These are phyloP conservation scores for Melanogaster broomeanus DNA, from an alignment of 768 basidiomycete genomes.

Conservation along the genomic window DNA sequence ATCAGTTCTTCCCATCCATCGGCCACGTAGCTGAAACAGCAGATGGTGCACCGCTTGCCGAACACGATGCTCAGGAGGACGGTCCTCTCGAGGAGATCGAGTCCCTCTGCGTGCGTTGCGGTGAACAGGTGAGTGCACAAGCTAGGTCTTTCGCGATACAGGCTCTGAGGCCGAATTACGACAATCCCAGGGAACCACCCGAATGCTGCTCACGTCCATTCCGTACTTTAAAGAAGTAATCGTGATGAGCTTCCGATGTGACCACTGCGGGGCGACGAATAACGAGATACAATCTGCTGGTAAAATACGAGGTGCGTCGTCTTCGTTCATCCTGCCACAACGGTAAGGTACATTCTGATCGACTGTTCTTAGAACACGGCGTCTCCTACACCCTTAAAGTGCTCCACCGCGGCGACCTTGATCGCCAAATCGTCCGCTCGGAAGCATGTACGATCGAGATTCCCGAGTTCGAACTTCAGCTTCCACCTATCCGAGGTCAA, in stretches of 20 bases:
- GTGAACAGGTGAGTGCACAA: constrained; percentile 70
- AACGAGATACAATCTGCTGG: constrained; percentile 96
- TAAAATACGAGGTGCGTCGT: constrained; percentile 71
- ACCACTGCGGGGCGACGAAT: constrained; percentile 85
- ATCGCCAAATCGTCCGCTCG: constrained; percentile 94
- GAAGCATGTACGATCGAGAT: constrained; percentile 77
- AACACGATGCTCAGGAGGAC: constrained; percentile 39
- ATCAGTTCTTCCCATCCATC: constrained; percentile 56
- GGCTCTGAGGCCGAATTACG: not conserved
- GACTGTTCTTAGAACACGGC: constrained; percentile 65
- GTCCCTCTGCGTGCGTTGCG: constrained; percentile 92
- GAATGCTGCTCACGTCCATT: constrained; percentile 88
- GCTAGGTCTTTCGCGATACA: not conserved
- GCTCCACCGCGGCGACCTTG: constrained; percentile 71
- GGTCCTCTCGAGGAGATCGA: constrained; percentile 80
- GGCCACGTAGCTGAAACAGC: constrained; percentile 54
- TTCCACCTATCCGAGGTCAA: constrained; percentile 87
- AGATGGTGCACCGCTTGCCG: constrained; percentile 31
- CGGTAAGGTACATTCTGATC: not conserved
- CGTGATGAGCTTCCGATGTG: constrained; percentile 95
- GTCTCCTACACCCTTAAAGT: constrained; percentile 79
- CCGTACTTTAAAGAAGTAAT: constrained; percentile 96
- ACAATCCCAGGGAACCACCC: constrained; percentile 73
- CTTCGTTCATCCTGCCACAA: not conserved
- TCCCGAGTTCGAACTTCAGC: constrained; percentile 88